phyloP scores from a whole-genome alignment of 1,284 basidiomycete genomes.

The Irpex sp. region DNA sequence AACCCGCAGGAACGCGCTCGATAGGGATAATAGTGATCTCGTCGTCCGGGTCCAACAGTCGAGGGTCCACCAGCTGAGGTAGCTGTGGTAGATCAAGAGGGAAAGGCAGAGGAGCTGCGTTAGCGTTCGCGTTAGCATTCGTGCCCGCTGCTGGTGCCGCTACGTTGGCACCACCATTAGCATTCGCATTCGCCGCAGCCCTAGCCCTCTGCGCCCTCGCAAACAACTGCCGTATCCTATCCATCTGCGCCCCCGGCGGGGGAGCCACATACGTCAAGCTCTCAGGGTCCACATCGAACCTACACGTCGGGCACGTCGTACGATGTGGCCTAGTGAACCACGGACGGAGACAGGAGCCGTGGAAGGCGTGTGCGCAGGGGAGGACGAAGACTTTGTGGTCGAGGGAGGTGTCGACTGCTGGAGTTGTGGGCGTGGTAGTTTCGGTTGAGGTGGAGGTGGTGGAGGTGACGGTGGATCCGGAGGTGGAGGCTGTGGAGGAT shows the following conservation, averaged over 20 bases:
- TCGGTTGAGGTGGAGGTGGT: conserved; percentile 11
- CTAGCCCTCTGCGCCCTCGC: not conserved
- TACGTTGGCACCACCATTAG: not conserved
- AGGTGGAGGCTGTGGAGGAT: conserved; percentile 11
- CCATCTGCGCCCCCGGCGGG: conserved; percentile 11
- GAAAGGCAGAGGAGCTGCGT: not conserved
- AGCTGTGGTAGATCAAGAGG: not conserved
- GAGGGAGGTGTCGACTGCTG: conserved; percentile 7
- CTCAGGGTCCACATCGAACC: conserved; percentile 76
- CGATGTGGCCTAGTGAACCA: conserved; percentile 74
- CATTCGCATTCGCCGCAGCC: not conserved
- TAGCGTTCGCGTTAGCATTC: not conserved
- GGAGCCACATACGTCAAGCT: conserved; percentile 49
- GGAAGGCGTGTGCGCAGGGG: conserved; percentile 76
- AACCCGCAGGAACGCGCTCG: too few species aligned
- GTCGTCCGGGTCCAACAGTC: too few species aligned
- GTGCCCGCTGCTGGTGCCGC: not conserved
- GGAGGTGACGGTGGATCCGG: conserved; percentile 10
- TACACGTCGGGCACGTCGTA: conserved; percentile 75
- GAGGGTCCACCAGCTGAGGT: too few species aligned
- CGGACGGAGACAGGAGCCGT: conserved; percentile 66
- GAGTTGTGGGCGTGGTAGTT: conserved; percentile 16
- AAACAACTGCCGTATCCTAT: conserved; percentile 5
- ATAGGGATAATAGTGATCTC: too few species aligned
- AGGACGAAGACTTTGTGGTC: conserved; percentile 50